Evolutionary conservation across 192 early-diverging fungal genomes (phyloP).

Genomic region (Coemansia sp.): DNA sequence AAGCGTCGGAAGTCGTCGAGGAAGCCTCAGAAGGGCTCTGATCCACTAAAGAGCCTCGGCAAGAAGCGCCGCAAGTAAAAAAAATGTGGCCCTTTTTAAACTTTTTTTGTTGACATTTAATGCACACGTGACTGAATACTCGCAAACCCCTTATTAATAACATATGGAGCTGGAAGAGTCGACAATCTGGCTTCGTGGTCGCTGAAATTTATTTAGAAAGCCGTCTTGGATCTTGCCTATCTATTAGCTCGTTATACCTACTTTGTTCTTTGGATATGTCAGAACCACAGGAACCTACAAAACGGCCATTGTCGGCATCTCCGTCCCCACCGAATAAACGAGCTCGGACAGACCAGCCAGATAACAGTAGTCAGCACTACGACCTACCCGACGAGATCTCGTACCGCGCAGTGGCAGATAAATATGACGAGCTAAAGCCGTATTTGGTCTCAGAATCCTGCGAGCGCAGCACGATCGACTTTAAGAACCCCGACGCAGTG

Average conservation of each 20-base stretch:
- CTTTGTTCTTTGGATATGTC: background rate
- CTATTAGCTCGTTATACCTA: background rate
- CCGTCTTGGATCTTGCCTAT: background rate
- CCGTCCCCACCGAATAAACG: slow-evolving; percentile 3
- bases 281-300: background rate
- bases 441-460: slow-evolving; percentile 5
- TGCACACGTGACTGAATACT: background rate
- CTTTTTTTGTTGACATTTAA: slow-evolving; percentile 2
- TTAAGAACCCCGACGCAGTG: slow-evolving; percentile 22
- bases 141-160: background rate
- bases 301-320: background rate
- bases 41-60: slow-evolving; percentile 48
- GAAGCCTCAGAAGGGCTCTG: slow-evolving; percentile 24
- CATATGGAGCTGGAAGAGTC: background rate
- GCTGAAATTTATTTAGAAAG: background rate
- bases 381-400: slow-evolving; percentile 24
- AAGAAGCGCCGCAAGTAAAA: slow-evolving; percentile 38
- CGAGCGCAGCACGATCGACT: slow-evolving; percentile 26
- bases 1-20: slow-evolving; percentile 36
- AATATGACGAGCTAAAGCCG: slow-evolving; percentile 17
- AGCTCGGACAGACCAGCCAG: background rate
- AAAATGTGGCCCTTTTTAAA: background rate
- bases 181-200: background rate
- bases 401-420: slow-evolving; percentile 18
- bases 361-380: background rate